phyloP scores from a whole-genome alignment of 331 rosid species.

The Rhamnella rubrinervis region DNA sequence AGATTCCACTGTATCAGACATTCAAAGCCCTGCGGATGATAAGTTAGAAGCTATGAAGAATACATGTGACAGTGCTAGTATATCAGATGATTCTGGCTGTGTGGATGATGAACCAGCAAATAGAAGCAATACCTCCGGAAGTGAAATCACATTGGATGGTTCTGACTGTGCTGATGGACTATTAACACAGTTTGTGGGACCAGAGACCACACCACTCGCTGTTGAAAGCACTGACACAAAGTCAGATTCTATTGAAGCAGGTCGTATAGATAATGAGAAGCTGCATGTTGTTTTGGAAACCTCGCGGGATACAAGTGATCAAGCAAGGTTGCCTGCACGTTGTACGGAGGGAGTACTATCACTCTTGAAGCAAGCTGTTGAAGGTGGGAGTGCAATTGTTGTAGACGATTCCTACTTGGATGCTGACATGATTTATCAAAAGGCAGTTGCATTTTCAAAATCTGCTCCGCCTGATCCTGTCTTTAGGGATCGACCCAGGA shows the following conservation, averaged over 20 bases:
- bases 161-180: constrained; percentile 24
- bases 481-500: constrained; percentile 43
- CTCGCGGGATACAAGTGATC: constrained; percentile 27
- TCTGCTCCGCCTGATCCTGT: constrained; percentile 74
- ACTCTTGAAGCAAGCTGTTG: constrained; percentile 69
- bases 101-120: constrained; percentile 24
- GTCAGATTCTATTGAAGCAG: constrained; percentile 11
- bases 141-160: constrained; percentile 30
- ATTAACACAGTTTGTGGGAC: constrained; percentile 27
- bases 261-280: constrained; percentile 9
- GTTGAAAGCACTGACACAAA: constrained; percentile 14
- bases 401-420: constrained; percentile 55
- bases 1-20: constrained; percentile 32
- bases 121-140: constrained; percentile 23
- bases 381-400: constrained; percentile 64
- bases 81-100: constrained; percentile 16
- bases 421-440: constrained; percentile 60
- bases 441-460: constrained; percentile 54
- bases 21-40: constrained; percentile 24
- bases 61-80: constrained; percentile 9
- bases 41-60: constrained; percentile 30
- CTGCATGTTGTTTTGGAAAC: constrained; percentile 32
- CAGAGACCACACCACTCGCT: constrained; percentile 21
- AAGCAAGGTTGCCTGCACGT: constrained; percentile 30
- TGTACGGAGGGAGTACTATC: constrained; percentile 45